These are phyloP conservation scores for Cladosporium austrohemisphaericum DNA, from an alignment of 2,329 filamentous ascomycete genomes.

Conservation along the genomic window DNA sequence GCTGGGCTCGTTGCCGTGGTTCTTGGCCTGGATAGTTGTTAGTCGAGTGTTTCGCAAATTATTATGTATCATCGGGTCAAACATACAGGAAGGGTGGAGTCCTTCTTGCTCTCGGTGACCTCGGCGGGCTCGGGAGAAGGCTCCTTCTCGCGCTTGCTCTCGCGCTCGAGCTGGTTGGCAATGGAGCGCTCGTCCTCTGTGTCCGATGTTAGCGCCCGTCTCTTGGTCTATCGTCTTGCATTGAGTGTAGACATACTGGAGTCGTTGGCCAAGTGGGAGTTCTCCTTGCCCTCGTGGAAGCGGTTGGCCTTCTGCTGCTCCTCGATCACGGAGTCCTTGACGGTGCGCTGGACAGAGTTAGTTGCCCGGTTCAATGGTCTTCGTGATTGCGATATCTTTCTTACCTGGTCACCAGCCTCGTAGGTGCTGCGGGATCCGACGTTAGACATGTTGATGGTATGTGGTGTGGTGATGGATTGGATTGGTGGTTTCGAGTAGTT, in stretches of 20 bases:
- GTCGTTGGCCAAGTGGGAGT: conserved; percentile 66
- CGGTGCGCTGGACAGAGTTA: conserved; percentile 48
- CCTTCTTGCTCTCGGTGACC: conserved; percentile 47
- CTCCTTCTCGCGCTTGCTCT: conserved; percentile 51
- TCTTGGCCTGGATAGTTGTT: conserved; percentile 42
- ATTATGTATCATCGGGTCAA: not conserved
- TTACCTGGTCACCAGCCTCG: conserved; percentile 68
- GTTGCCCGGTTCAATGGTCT: not conserved
- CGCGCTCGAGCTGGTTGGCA: conserved; percentile 65
- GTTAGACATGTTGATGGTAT: conserved; percentile 44
- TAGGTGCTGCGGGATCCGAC: conserved; percentile 66
- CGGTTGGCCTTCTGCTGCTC: conserved; percentile 51
- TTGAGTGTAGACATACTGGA: conserved; percentile 56
- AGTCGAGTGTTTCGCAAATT: conserved; percentile 37
- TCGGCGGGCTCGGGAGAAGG: conserved; percentile 34
- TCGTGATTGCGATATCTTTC: not conserved
- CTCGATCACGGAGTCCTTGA: conserved; percentile 36
- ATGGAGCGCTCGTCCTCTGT: conserved; percentile 68
- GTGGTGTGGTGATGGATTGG: not conserved
- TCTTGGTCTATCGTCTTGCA: not conserved
- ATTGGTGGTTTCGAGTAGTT: not conserved
- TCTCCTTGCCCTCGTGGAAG: conserved; percentile 68
- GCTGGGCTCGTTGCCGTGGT: conserved; percentile 70
- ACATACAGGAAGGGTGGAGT: conserved; percentile 51
- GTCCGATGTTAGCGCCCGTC: not conserved